Percentiles rank a stretch among this genome's conserved stretches.
These are phyloP conservation scores for Diaporthe longicolla DNA, from an alignment of 2,329 filamentous ascomycete genomes.

Conservation along the genomic window DNA sequence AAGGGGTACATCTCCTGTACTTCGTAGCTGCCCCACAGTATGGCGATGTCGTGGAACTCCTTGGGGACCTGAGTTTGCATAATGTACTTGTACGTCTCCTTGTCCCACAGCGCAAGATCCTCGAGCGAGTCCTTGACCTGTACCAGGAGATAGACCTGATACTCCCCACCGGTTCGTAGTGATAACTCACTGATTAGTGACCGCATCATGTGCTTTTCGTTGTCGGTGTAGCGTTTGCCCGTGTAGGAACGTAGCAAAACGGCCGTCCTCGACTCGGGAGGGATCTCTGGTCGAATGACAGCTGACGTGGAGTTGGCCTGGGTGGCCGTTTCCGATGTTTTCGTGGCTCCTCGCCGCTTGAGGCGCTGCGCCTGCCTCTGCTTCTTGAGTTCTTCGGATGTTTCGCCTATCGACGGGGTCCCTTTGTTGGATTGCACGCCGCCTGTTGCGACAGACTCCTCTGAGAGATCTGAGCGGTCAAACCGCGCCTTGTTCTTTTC, in stretches of 20 bases:
- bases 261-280: conserved; percentile 72
- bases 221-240: conserved; percentile 81
- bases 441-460: not conserved
- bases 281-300: conserved; percentile 35
- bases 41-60: conserved; percentile 75
- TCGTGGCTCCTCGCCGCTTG: not conserved
- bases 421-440: conserved; percentile 54
- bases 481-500: conserved; percentile 77
- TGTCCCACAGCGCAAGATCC: conserved; percentile 69
- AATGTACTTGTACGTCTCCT: conserved; percentile 70
- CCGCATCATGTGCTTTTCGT: conserved; percentile 84
- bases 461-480: conserved; percentile 49
- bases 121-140: conserved; percentile 76
- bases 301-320: conserved; percentile 22
- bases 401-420: conserved; percentile 40
- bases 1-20: conserved; percentile 84
- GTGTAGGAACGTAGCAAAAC: conserved; percentile 83
- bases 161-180: conserved; percentile 83
- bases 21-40: conserved; percentile 81
- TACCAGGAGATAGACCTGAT: conserved; percentile 83
- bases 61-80: conserved; percentile 59
- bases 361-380: conserved; percentile 39
- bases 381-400: conserved; percentile 40
- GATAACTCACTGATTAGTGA: conserved; percentile 84
- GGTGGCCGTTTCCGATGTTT: conserved; percentile 18